These are phyloP conservation scores for Talaromyces borbonicus DNA, from an alignment of 495 filamentous ascomycete species.

Conservation along the genomic window DNA sequence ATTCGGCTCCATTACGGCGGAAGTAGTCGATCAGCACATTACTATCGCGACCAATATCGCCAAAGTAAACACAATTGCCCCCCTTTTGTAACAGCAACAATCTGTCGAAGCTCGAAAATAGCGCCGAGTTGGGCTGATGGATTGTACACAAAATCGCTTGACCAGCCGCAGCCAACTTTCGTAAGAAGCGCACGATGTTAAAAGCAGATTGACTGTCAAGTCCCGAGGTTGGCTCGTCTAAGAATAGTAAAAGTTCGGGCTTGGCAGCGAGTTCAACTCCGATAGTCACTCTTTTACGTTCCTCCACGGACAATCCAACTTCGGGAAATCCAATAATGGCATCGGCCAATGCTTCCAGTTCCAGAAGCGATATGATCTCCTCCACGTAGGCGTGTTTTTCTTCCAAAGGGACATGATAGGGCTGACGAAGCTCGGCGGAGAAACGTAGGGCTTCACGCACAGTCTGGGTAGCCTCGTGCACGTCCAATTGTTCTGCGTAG, in stretches of 20 bases:
- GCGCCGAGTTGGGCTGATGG: conserved; percentile 76
- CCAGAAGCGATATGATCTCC: conserved; percentile 66
- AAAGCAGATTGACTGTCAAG: conserved; percentile 79
- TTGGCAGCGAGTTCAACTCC: conserved; percentile 82
- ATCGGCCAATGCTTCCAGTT: conserved; percentile 77
- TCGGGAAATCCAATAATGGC: conserved; percentile 72
- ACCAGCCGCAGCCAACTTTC: conserved; percentile 70
- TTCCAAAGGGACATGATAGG: conserved; percentile 50
- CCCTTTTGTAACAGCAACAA: conserved; percentile 54
- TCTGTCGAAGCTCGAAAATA: conserved; percentile 75
- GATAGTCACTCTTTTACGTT: conserved; percentile 84
- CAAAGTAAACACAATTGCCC: conserved; percentile 59
- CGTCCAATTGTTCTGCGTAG: conserved; percentile 77
- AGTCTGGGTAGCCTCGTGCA: conserved; percentile 67
- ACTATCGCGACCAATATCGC: conserved; percentile 46
- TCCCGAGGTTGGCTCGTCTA: conserved; percentile 86
- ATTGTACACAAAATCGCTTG: conserved; percentile 90
- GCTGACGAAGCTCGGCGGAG: conserved; percentile 72
- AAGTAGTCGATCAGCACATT: conserved; percentile 40
- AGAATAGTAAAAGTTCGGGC: conserved; percentile 74
- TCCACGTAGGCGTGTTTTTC: conserved; percentile 84
- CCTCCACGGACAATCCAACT: conserved; percentile 78
- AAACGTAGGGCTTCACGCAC: conserved; percentile 81
- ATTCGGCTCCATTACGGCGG: conserved; percentile 36
- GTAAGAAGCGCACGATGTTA: conserved; percentile 81